Percentiles rank a stretch among this genome's conserved stretches.
phyloP scores from a whole-genome alignment of 2,329 filamentous ascomycete species.

The Trichoderma sp. region DNA sequence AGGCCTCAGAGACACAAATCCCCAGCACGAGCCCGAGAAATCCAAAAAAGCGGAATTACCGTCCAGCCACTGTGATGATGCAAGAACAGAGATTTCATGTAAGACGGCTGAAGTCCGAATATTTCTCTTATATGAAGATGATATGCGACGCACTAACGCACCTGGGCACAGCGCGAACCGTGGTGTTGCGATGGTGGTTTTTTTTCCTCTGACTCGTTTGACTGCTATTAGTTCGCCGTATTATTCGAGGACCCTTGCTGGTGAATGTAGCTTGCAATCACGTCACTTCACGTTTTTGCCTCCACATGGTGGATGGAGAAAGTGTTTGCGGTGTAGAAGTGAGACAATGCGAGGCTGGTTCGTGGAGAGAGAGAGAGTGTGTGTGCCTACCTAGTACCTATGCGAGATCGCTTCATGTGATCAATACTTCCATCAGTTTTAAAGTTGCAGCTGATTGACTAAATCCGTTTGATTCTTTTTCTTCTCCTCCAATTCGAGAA shows the following conservation, averaged over 20 bases:
- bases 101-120: neutral
- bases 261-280: constrained; percentile 6
- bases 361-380: neutral
- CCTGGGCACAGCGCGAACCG: constrained; percentile 18
- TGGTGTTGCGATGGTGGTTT: neutral
- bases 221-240: neutral
- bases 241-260: constrained; percentile 1
- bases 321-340: neutral
- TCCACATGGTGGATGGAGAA: constrained; percentile 11
- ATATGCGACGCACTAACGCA: constrained; percentile 9
- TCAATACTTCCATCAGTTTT: neutral
- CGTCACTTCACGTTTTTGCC: constrained; percentile 19
- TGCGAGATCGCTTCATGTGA: neutral
- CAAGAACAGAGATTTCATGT: constrained; percentile 9
- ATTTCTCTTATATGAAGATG: neutral
- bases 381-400: neutral
- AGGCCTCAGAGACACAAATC: neutral
- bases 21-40: neutral
- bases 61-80: constrained; percentile 17
- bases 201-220: neutral
- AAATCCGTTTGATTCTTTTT: neutral
- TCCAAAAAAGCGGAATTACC: neutral
- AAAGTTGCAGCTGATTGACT: neutral
- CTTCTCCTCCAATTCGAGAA: neutral
- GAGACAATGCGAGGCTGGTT: neutral